A percentile compares a stretch with the other conserved stretches of the same genome.
phyloP scores from a whole-genome alignment of 208 protist genomes.

The Trypanosoma avium region DNA sequence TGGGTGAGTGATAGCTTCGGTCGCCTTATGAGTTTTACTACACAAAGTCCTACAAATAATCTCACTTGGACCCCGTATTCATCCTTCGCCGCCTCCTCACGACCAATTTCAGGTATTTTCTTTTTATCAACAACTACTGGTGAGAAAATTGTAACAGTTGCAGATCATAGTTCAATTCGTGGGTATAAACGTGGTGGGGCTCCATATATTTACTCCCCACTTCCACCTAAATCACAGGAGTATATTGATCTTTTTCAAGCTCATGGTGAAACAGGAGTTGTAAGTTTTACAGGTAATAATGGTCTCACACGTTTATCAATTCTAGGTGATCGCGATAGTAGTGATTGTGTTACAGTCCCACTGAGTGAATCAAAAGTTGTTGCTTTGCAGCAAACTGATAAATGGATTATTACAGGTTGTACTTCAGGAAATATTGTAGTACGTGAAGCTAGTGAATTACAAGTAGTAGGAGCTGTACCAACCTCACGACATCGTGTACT shows the following conservation, averaged over 20 bases:
- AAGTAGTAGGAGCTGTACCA: conserved; percentile 38
- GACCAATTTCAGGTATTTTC: conserved; percentile 59
- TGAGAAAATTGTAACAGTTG: conserved; percentile 75
- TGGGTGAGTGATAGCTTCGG: conserved; percentile 85
- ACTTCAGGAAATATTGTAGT: conserved; percentile 61
- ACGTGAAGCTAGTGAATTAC: conserved; percentile 46
- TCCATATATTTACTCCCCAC: conserved; percentile 51
- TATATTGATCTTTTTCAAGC: conserved; percentile 84
- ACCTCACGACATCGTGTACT: conserved; percentile 67
- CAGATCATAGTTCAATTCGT: conserved; percentile 75
- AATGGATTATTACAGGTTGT: conserved; percentile 74
- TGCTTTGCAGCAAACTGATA: conserved; percentile 58
- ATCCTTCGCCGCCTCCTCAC: conserved; percentile 70
- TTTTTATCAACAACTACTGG: conserved; percentile 52
- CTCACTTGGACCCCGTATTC: conserved; percentile 77
- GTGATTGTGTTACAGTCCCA: conserved; percentile 54
- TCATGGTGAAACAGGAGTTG: conserved; percentile 54
- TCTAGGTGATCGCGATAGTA: conserved; percentile 34
- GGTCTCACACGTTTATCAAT: conserved; percentile 74
- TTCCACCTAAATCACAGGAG: conserved; percentile 64
- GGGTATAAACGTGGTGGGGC: conserved; percentile 83
- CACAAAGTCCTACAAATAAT: conserved; percentile 57
- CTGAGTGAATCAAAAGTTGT: conserved; percentile 54
- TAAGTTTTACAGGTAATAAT: conserved; percentile 83
- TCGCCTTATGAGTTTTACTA: conserved; percentile 76